phyloP scores from a whole-genome alignment of 2,329 filamentous ascomycete genomes.

The Colletotrichum shisoi region DNA sequence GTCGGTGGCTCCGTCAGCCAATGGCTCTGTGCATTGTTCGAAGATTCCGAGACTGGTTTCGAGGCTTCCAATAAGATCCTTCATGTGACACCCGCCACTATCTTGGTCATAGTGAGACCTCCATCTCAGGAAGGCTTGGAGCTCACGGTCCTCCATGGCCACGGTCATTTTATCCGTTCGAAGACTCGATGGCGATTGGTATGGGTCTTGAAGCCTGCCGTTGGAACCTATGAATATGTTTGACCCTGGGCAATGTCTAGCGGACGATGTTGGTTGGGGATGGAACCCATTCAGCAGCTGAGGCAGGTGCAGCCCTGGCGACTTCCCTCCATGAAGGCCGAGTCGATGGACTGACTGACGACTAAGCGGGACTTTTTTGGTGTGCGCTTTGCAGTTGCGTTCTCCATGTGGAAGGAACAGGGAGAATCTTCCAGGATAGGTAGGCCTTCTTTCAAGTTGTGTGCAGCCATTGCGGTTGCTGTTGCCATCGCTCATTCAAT shows the following conservation, averaged over 20 bases:
- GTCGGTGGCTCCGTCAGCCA: neutral
- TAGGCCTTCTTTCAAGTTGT: neutral
- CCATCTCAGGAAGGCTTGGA: constrained; percentile 5
- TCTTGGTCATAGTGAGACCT: constrained; percentile 16
- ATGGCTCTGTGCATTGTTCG: constrained; percentile 22
- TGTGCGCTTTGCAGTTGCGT: neutral
- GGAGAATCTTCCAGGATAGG: neutral
- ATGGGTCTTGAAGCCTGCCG: no score
- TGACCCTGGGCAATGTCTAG: neutral
- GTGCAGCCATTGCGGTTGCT: neutral
- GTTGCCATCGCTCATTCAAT: neutral
- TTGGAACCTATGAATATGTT: neutral
- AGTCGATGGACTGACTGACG: neutral
- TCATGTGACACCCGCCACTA: neutral
- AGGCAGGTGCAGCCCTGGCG: constrained; percentile 1
- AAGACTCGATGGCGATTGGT: neutral
- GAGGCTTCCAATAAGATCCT: constrained; percentile 21
- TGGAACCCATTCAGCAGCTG: neutral
- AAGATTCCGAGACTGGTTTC: constrained; percentile 17
- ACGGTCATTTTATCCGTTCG: neutral
- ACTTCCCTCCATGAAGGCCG: neutral
- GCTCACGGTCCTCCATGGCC: neutral
- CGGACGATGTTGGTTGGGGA: neutral
- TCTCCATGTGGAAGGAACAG: neutral
- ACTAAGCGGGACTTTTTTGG: neutral